Evolutionary conservation across 78 protist genomes (phyloP).

Genomic region (Dictyostelium capitatum): DNA sequence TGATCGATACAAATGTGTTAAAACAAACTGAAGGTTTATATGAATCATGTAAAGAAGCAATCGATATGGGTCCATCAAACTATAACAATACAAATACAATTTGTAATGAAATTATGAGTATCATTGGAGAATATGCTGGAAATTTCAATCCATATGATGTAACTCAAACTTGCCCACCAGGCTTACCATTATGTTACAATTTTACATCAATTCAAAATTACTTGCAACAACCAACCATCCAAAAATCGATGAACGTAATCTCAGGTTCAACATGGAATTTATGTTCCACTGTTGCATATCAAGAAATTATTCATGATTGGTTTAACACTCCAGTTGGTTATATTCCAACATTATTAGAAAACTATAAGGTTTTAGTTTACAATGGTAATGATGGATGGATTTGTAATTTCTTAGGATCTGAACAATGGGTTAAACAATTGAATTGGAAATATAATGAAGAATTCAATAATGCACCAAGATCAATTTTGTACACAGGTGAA

Average conservation of each 20-base stretch:
- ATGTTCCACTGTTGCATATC: conserved; percentile 23
- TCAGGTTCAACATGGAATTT: conserved; percentile 56
- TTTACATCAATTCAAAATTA: conserved; percentile 59
- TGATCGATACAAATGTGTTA: not conserved
- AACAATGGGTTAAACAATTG: conserved; percentile 39
- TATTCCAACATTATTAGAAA: conserved; percentile 61
- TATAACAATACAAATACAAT: conserved; percentile 4
- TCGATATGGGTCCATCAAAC: conserved; percentile 13
- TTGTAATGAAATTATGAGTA: conserved; percentile 38
- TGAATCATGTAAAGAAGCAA: conserved; percentile 40
- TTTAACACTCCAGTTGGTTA: conserved; percentile 42
- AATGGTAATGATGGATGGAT: conserved; percentile 69
- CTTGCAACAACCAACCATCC: conserved; percentile 15
- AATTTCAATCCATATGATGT: conserved; percentile 67
- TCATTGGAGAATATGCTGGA: conserved; percentile 28
- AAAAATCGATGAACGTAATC: conserved; percentile 14
- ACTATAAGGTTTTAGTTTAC: conserved; percentile 49
- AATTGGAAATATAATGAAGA: conserved; percentile 24
- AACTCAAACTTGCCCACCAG: conserved; percentile 24
- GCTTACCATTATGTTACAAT: conserved; percentile 89
- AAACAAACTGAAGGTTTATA: conserved; percentile 45
- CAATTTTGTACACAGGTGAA: conserved; percentile 1
- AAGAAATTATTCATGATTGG: conserved; percentile 61
- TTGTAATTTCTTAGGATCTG: conserved; percentile 66
- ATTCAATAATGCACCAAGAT: conserved; percentile 41